phyloP scores from a whole-genome alignment of 2,329 filamentous ascomycete genomes.

The Calonectria pseudoreteaudii region DNA sequence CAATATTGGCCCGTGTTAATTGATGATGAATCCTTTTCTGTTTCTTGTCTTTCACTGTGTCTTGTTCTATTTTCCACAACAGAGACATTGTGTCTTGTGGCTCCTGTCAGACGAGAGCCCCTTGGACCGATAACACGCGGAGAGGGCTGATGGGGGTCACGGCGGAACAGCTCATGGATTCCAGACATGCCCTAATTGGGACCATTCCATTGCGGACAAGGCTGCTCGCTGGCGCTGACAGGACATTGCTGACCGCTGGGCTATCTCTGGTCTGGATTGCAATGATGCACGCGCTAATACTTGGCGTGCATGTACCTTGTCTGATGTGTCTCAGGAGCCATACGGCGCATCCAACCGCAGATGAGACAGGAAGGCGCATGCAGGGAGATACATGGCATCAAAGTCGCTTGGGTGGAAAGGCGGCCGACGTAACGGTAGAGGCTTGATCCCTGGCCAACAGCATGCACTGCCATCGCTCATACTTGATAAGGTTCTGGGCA shows the following conservation, averaged over 20 bases:
- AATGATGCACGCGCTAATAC: constrained; percentile 1
- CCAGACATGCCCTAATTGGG: not conserved
- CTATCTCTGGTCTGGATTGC: constrained; percentile 7
- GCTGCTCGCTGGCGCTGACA: not conserved
- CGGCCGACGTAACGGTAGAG: constrained; percentile 33
- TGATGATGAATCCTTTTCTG: not conserved
- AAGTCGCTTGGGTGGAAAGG: constrained; percentile 1
- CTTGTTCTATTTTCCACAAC: not conserved
- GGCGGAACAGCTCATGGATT: not conserved
- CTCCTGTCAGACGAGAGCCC: not conserved
- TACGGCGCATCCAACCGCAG: constrained; percentile 4
- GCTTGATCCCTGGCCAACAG: not conserved
- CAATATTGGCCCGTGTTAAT: not conserved
- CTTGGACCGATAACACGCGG: not conserved
- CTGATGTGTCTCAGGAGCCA: not conserved
- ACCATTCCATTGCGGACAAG: constrained; percentile 1
- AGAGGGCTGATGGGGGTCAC: not conserved
- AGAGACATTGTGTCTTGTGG: not conserved
- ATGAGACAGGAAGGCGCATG: not conserved
- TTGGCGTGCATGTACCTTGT: not conserved
- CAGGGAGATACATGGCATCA: not conserved
- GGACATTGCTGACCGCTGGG: not conserved
- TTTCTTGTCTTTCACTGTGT: not conserved
- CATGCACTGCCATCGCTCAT: constrained; percentile 23
- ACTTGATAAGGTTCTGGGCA: constrained; percentile 18